Base-by-base conservation (phyloP, 306 rosid species). In the Trichosanthes cucumerina region DNA sequence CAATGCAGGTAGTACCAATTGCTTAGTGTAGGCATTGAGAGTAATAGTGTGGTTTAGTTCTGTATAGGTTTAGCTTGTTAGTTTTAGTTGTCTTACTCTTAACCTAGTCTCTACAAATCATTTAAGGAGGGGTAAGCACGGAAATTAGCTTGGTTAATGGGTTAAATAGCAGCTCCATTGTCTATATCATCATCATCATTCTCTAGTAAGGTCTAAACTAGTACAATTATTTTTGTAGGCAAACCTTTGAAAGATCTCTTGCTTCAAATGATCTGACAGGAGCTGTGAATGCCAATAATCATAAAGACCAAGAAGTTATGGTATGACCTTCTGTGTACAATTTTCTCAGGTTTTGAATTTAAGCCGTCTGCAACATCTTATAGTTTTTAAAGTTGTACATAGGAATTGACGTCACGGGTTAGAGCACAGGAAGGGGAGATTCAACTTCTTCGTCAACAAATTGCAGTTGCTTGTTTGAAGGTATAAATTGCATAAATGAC, bases 371-470 rank as follows among this genome's bases (percentile, higher is more conserved):
- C 76, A 82, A 43, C 54, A 76, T 54, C 41, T 57, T 53, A 81
- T 52, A 77, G 78, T 79, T 60, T 79, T 49, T 75, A 81, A 52
- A 73, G 83, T 62, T 78, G 74, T 81, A 69, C 81, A 70, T 81
- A 95, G 98, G 97, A 92, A 80, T 91, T 95, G 74, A 80, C 72
- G 78, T 88, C 97, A 54, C 89, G 75, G 79, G 90, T 89, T 80
- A 88, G 79, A 85, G 84, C 41, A 4, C 93, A 89, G 82, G 97
- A 89, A 87, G 90, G 86, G 81, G 98, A 92, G 91, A 92, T 95
- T 78, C 85, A 82, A 52, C 86, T 86, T 78, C 98, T 95, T 81
- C 96, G 90, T 52, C 89, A 91, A 81, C 93, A 92, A 81, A 88
- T 92, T 82, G 82, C 92, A 43, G 63, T 83, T 85, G 92, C 97